Percentiles rank a stretch among this genome's conserved stretches.
These are phyloP conservation scores for Lignosus rhinocerotis DNA, from an alignment of 1,284 basidiomycete genomes.

Conservation along the genomic window DNA sequence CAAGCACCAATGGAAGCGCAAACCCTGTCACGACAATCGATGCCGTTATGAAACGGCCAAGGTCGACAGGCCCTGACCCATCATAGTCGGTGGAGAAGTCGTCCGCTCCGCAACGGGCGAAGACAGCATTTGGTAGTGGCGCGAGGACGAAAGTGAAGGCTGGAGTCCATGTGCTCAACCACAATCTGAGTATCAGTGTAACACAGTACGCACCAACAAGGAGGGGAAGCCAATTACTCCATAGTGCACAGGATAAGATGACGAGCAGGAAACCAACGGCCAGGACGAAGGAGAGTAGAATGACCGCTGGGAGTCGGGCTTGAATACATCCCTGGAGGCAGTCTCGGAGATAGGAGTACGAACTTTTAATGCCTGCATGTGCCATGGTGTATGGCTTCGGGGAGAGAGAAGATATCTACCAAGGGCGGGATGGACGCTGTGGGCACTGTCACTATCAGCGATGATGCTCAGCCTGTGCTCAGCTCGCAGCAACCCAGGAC, in stretches of 20 bases:
- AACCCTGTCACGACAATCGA: constrained; percentile 91
- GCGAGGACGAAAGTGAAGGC: constrained; percentile 95
- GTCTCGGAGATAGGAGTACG: constrained; percentile 12
- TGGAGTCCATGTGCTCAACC: constrained; percentile 33
- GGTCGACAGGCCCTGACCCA: constrained; percentile 65
- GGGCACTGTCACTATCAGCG: too few relatives aligned
- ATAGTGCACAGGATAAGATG: constrained; percentile 96
- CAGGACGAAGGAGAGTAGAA: constrained; percentile 93
- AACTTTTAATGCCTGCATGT: constrained; percentile 36
- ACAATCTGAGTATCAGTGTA: background rate
- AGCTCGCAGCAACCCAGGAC: background rate
- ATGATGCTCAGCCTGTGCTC: too few relatives aligned
- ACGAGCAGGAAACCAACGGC: constrained; percentile 97
- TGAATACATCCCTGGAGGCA: constrained; percentile 13
- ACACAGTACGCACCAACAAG: constrained; percentile 77
- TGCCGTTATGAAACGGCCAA: constrained; percentile 93
- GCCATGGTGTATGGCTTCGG: constrained; percentile 23
- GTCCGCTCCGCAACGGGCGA: constrained; percentile 80
- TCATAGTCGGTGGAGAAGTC: constrained; percentile 77
- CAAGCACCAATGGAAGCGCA: constrained; percentile 88
- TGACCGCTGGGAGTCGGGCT: constrained; percentile 65
- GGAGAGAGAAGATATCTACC: constrained; percentile 8
- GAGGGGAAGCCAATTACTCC: constrained; percentile 95
- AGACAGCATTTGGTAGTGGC: constrained; percentile 92
- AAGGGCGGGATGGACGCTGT: constrained; percentile 3